A percentile compares a stretch with the other conserved stretches of the same genome.
Evolutionary conservation across 768 basidiomycete species (phyloP).

Genomic region (Suillus tomentosus): DNA sequence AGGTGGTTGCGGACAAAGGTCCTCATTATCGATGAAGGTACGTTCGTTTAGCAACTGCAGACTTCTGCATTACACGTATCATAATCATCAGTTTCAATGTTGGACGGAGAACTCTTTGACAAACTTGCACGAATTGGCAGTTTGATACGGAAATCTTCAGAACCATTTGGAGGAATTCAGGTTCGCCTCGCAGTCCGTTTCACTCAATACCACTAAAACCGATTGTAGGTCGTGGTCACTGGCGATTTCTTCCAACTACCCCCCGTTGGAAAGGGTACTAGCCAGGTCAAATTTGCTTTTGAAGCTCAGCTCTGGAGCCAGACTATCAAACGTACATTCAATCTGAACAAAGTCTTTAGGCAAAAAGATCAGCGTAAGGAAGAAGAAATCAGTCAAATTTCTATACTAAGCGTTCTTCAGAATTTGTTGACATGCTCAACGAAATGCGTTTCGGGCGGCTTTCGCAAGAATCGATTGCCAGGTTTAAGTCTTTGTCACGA

Average conservation of each 20-base stretch:
- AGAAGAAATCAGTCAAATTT: background rate
- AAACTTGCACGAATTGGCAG: constrained; percentile 78
- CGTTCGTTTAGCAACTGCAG: constrained; percentile 8
- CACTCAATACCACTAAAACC: background rate
- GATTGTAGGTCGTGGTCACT: constrained; percentile 75
- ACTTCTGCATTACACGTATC: constrained; percentile 7
- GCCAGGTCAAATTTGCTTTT: constrained; percentile 82
- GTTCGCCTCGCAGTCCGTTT: constrained; percentile 35
- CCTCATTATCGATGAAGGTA: constrained; percentile 82
- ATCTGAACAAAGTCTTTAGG: constrained; percentile 93
- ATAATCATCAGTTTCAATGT: constrained; percentile 84
- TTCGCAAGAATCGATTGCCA: constrained; percentile 59
- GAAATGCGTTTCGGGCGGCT: constrained; percentile 94
- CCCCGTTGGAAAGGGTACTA: constrained; percentile 72
- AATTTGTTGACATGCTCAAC: constrained; percentile 95
- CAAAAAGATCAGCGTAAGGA: constrained; percentile 85
- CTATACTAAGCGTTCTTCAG: constrained; percentile 40
- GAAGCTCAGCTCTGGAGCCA: constrained; percentile 81
- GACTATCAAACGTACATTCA: constrained; percentile 79
- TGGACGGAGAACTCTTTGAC: constrained; percentile 92
- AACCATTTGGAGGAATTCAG: constrained; percentile 95
- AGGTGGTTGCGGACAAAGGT: constrained; percentile 88
- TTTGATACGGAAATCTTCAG: constrained; percentile 56
- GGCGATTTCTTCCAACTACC: constrained; percentile 99
- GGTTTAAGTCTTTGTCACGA: constrained; percentile 72